A percentile compares a stretch with the other conserved stretches of the same genome.
phyloP scores from a whole-genome alignment of 2,329 filamentous ascomycete genomes.

The Phoma sp. region DNA sequence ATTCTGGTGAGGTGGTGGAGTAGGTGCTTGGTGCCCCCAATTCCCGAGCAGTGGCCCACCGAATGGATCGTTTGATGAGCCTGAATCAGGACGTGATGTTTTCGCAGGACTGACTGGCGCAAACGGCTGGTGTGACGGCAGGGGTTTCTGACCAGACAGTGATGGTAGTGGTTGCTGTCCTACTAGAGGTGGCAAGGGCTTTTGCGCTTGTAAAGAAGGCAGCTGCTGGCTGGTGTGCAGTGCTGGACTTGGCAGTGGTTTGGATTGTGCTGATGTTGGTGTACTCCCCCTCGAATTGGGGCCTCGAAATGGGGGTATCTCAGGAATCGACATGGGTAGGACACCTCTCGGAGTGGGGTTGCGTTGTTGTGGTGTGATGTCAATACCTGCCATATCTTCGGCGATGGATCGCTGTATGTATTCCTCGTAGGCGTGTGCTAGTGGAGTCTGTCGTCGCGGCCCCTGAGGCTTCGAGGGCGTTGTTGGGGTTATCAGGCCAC shows the following conservation, averaged over 20 bases:
- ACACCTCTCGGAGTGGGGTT: constrained; percentile 41
- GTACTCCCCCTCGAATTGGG: constrained; percentile 21
- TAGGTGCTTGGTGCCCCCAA: not conserved
- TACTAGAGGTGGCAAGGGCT: constrained; percentile 28
- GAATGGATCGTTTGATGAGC: constrained; percentile 40
- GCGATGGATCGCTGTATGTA: constrained; percentile 59
- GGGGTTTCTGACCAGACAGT: constrained; percentile 34
- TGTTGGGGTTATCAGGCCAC: constrained; percentile 39
- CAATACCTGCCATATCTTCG: constrained; percentile 50
- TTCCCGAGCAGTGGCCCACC: constrained; percentile 28
- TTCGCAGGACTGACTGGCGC: constrained; percentile 25
- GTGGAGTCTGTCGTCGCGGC: constrained; percentile 42
- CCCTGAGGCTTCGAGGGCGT: constrained; percentile 45
- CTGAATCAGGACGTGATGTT: constrained; percentile 29
- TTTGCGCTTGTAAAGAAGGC: constrained; percentile 14
- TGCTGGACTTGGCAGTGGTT: constrained; percentile 31
- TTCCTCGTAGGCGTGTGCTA: constrained; percentile 52
- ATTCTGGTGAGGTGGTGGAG: constrained; percentile 7
- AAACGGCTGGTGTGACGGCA: constrained; percentile 35
- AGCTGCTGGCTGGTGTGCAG: constrained; percentile 7
- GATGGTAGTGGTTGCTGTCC: constrained; percentile 37
- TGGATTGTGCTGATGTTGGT: constrained; percentile 24
- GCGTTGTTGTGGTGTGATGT: constrained; percentile 41
- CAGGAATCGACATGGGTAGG: constrained; percentile 44
- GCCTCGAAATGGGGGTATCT: constrained; percentile 46